Conservation (phyloP, 768 basidiomycete genomes). For the Amanita thiersii region DNA sequence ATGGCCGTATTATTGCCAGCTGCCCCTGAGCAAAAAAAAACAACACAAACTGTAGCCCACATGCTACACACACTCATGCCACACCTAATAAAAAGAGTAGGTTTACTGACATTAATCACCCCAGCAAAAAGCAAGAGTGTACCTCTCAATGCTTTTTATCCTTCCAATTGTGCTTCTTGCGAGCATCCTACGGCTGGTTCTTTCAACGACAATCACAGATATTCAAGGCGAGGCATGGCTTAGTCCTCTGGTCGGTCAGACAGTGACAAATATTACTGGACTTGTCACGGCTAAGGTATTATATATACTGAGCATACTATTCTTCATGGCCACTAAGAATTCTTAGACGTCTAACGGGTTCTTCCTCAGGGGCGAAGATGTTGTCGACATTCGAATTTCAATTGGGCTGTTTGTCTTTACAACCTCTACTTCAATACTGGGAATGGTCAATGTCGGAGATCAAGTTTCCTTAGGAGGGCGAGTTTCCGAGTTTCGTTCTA, state of each 20-base stretch:
- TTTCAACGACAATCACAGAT: constrained; percentile 34
- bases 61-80: too few relatives aligned
- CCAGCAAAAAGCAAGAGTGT: neutral
- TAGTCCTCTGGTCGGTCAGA: constrained; percentile 37
- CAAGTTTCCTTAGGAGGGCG: constrained; percentile 33
- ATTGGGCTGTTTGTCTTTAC: constrained; percentile 46
- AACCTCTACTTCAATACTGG: constrained; percentile 25
- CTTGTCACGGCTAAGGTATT: constrained; percentile 45
- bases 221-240: constrained; percentile 42
- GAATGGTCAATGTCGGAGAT: constrained; percentile 38
- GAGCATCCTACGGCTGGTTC: constrained; percentile 20
- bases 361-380: constrained; percentile 37
- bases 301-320: neutral
- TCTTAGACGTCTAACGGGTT: constrained; percentile 36
- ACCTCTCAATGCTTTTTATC: constrained; percentile 23
- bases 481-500: constrained; percentile 45
- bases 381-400: constrained; percentile 37
- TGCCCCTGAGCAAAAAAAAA: too few relatives aligned
- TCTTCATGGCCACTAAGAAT: neutral
- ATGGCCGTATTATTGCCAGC: too few relatives aligned
- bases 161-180: constrained; percentile 20
- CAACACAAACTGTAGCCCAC: too few relatives aligned
- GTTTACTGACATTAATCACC: too few relatives aligned
- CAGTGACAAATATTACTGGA: constrained; percentile 39
- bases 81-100: too few relatives aligned